A percentile compares a stretch with the other conserved stretches of the same genome.
Conservation (phyloP, 768 basidiomycete genomes). For the Boletales sp. region DNA sequence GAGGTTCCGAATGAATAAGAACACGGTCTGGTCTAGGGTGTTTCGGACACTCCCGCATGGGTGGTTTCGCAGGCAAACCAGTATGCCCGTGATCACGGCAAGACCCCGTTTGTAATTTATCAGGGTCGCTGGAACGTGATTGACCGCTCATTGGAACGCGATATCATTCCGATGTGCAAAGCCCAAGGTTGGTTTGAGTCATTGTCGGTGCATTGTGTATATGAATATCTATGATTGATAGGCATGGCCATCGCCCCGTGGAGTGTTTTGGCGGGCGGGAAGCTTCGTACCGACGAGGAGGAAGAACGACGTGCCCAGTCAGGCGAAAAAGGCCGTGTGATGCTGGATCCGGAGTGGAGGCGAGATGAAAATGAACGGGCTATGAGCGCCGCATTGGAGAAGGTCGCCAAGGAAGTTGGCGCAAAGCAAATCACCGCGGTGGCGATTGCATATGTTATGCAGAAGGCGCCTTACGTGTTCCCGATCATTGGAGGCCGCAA, state of each 20-base stretch:
- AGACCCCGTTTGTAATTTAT: constrained; percentile 53
- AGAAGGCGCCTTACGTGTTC: constrained; percentile 44
- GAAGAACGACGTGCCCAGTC: constrained; percentile 23
- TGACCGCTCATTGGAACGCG: constrained; percentile 48
- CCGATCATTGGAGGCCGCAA: constrained; percentile 43
- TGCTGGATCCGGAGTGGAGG: constrained; percentile 26
- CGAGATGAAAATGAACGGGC: constrained; percentile 33
- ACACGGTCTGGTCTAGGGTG: constrained; percentile 24
- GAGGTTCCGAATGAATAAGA: too few relatives aligned
- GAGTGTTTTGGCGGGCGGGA: constrained; percentile 31
- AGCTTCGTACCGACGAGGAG: constrained; percentile 30
- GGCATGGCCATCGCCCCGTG: constrained; percentile 35
- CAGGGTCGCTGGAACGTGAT: constrained; percentile 46
- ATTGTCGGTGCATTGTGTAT: constrained; percentile 7
- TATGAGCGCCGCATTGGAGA: constrained; percentile 35
- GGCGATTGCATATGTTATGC: constrained; percentile 44
- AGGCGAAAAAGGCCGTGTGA: constrained; percentile 22
- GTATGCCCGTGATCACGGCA: constrained; percentile 45
- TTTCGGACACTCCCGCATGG: constrained; percentile 50
- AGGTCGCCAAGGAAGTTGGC: constrained; percentile 38
- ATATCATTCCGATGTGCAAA: constrained; percentile 41
- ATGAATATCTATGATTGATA: constrained; percentile 4
- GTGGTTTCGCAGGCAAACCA: constrained; percentile 46
- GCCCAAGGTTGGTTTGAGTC: constrained; percentile 29
- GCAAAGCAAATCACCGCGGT: constrained; percentile 33